phyloP scores from a whole-genome alignment of 352 stramenopile genomes.

The Globisporangium viniferum region DNA sequence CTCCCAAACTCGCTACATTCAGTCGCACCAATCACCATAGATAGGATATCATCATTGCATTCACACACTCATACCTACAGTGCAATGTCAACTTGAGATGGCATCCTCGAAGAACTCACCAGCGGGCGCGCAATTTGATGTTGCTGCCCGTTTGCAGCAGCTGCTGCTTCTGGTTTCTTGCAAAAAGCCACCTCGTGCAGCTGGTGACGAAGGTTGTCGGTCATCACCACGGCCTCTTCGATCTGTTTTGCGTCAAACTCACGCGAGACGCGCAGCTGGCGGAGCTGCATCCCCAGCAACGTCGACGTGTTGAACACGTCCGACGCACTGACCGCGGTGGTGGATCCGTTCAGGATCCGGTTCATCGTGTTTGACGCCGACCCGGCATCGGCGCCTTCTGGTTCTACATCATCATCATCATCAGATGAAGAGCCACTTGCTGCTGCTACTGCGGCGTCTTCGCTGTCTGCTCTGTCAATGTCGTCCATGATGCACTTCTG shows the following conservation, averaged over 20 bases:
- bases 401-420: background rate
- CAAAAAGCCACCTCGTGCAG: background rate
- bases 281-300: constrained; percentile 16
- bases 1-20: too few species aligned
- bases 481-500: constrained; percentile 18
- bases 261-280: constrained; percentile 2
- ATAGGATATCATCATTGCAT: background rate
- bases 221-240: background rate
- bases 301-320: constrained; percentile 7
- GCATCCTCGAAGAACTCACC: too few species aligned
- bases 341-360: constrained; percentile 2
- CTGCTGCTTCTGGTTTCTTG: background rate
- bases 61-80: background rate
- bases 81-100: background rate
- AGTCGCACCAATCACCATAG: background rate
- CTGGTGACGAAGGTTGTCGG: constrained; percentile 10
- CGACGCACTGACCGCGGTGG: background rate
- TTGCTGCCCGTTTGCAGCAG: background rate
- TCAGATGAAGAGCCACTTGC: background rate
- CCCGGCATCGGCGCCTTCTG: background rate
- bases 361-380: constrained; percentile 2
- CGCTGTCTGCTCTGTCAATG: constrained; percentile 1
- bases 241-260: background rate
- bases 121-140: background rate
- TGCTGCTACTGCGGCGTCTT: background rate